Evolutionary conservation across 805 yeast genomes (phyloP).

Genomic region (Yueomyces sinensis): DNA sequence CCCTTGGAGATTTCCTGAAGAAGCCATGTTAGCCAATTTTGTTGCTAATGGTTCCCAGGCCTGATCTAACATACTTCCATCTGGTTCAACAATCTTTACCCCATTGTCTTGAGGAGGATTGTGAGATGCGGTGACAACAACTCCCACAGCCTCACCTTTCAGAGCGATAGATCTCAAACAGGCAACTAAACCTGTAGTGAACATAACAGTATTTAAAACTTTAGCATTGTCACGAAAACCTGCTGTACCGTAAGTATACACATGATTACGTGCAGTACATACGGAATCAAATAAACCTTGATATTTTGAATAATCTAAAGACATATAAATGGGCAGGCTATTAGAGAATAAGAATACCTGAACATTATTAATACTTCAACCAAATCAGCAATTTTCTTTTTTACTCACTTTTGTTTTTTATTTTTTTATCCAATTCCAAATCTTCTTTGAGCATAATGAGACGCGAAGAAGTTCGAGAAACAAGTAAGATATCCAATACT

Average conservation of each 20-base stretch:
- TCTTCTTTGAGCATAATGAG: no score
- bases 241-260: conserved; percentile 84
- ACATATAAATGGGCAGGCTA: no score
- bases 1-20: conserved; percentile 30
- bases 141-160: conserved; percentile 66
- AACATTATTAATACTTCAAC: no score
- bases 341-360: no score
- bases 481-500: no score
- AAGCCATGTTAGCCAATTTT: conserved; percentile 49
- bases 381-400: no score
- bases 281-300: conserved; percentile 19
- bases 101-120: conserved; percentile 90
- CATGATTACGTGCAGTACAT: conserved; percentile 26
- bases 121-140: conserved; percentile 94
- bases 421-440: no score
- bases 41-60: conserved; percentile 82
- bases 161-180: conserved; percentile 64
- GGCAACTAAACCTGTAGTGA: conserved; percentile 74
- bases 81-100: conserved; percentile 86
- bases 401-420: no score
- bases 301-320: not conserved
- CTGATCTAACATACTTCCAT: conserved; percentile 77
- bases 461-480: no score
- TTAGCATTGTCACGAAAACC: conserved; percentile 77
- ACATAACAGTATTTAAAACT: conserved; percentile 66